Percentiles rank a stretch among this genome's conserved stretches.
Conservation (phyloP, 768 basidiomycete genomes). For the Kwoniella europaea region DNA sequence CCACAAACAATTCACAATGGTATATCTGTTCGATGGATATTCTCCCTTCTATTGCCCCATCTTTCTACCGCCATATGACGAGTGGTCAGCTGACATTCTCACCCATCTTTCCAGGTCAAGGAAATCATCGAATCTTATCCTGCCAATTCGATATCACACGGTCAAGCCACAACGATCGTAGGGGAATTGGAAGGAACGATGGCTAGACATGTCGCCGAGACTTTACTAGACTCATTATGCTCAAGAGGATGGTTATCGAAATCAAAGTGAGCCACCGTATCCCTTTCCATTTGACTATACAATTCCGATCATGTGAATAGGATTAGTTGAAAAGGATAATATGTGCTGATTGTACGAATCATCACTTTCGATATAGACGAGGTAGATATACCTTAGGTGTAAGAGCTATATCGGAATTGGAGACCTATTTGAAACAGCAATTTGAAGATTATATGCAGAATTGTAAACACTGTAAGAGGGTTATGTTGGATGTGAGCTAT, state of each 20-base stretch:
- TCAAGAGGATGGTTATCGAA: slow-evolving; percentile 51
- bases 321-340: too few species aligned
- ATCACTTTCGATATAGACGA: slow-evolving; percentile 29
- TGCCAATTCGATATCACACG: slow-evolving; percentile 50
- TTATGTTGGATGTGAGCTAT: slow-evolving; percentile 46
- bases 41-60: too few species aligned
- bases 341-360: too few species aligned
- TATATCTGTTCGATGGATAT: too few species aligned
- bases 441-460: slow-evolving; percentile 45
- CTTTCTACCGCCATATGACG: too few species aligned
- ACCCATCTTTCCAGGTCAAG: slow-evolving; percentile 27
- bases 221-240: slow-evolving; percentile 43
- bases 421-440: slow-evolving; percentile 40
- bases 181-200: slow-evolving; percentile 29
- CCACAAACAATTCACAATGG: too few species aligned
- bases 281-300: background rate
- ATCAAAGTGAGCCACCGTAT: slow-evolving; percentile 41
- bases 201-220: slow-evolving; percentile 40
- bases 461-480: slow-evolving; percentile 43
- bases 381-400: slow-evolving; percentile 45
- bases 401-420: slow-evolving; percentile 47
- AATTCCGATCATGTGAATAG: too few species aligned
- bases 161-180: slow-evolving; percentile 36
- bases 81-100: too few species aligned
- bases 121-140: slow-evolving; percentile 54